Base-by-base conservation (phyloP, 768 basidiomycete genomes). In the Lactarius pseudohatsudake region DNA sequence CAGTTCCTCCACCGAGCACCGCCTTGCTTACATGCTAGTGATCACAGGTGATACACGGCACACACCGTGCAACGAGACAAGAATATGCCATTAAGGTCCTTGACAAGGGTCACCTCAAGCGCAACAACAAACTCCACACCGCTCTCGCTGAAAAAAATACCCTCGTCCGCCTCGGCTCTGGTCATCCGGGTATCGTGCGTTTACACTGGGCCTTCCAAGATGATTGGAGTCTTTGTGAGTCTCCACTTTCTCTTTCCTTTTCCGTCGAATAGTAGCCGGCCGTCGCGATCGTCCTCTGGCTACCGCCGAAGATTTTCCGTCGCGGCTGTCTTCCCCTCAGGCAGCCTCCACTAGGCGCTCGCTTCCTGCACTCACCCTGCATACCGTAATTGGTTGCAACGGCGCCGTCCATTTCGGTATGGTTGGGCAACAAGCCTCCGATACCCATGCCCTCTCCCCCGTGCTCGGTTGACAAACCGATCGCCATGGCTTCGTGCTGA, bases 161-260 rank as follows among this genome's bases (percentile, higher is more conserved):
- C 0, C 82, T 96, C 43, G 82, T 90, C 41, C 79, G 82, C 16
- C 80, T 92, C 22, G 80, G 80, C 18, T 81, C 83, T 3, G 83
- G 85, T 4, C 92, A 95, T 76, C 90, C 91, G 6, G 93, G 93
- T 1, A 85, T 96, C 61, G 85, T 96, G 11, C 85, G 86, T 58
- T 78, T 96, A 34, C 88, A 88, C 70, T 92, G 87, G 79, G 87
- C 92, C 1, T 95, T 96, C 72, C 92, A 94, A 70, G 94, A 96
- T 73, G 83, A 87, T 26, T 87, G 84, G 81, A 87, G 88, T 69
- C 79, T 96, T 47, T 96, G 93, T 94, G 75, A 75, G 91, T 84
- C 53, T 54, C 9, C 47, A 1, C 20, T 8, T 53, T 16, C 15
- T 58, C n/a, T 54, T 53, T 6, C 32, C 34, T 63, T 20, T 3